A percentile compares a stretch with the other conserved stretches of the same genome.
Conservation (phyloP, 257 asterid species). For the Scutellaria baicalensis region DNA sequence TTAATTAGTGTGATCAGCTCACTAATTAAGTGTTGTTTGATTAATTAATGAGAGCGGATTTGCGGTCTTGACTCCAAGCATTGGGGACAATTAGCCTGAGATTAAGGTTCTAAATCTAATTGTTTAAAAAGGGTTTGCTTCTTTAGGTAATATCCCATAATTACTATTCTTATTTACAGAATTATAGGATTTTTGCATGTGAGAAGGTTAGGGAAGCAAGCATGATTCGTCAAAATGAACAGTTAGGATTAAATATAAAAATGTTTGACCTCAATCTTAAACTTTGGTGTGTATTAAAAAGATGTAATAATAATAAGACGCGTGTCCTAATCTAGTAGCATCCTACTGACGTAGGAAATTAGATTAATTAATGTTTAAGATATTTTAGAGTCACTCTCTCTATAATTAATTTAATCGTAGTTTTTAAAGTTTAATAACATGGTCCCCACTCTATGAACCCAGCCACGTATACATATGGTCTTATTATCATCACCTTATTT, state of each 20-base stretch:
- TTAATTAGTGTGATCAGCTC: background rate
- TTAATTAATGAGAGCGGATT: background rate
- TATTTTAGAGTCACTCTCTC: background rate
- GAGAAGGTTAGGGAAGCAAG: background rate
- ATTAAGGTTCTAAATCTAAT: constrained; percentile 21
- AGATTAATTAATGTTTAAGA: background rate
- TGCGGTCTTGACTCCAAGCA: constrained; percentile 19
- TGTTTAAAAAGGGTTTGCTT: background rate
- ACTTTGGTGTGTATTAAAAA: constrained; percentile 3
- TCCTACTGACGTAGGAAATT: background rate
- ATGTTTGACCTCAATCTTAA: constrained; percentile 35
- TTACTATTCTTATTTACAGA: no score
- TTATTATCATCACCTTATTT: background rate
- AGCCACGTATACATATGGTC: constrained; percentile 15
- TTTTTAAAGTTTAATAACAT: background rate
- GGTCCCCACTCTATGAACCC: constrained; percentile 3
- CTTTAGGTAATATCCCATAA: background rate
- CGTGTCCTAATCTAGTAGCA: constrained; percentile 20
- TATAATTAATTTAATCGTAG: background rate
- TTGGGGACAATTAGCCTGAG: constrained; percentile 28
- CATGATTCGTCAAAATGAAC: constrained; percentile 21
- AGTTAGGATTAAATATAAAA: constrained; percentile 5
- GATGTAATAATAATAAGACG: constrained; percentile 9
- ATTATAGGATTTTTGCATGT: no score
- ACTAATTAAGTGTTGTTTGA: background rate